A percentile compares a stretch with the other conserved stretches of the same genome.
phyloP scores from a whole-genome alignment of 1,139 yeast species.

The Groenewaldozyma sp. region DNA sequence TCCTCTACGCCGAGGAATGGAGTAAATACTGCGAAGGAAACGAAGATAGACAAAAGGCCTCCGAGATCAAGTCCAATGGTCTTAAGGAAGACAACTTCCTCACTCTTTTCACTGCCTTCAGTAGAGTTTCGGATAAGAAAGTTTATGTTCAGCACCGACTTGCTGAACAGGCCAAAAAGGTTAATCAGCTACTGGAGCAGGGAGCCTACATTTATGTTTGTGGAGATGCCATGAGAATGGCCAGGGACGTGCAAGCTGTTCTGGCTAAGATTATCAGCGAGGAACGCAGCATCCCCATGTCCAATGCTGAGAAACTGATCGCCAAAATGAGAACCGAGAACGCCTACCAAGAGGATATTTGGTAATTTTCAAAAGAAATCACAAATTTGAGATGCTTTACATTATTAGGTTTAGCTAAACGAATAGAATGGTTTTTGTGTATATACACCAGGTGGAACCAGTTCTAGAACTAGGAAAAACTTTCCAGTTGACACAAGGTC shows the following conservation, averaged over 20 bases:
- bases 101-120: slow-evolving; percentile 70
- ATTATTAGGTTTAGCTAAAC: too few relatives aligned
- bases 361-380: too few relatives aligned
- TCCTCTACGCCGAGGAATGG: slow-evolving; percentile 84
- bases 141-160: slow-evolving; percentile 83
- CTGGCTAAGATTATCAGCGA: slow-evolving; percentile 54
- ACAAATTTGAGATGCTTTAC: too few relatives aligned
- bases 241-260: slow-evolving; percentile 83
- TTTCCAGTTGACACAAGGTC: too few relatives aligned
- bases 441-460: too few relatives aligned
- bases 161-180: slow-evolving; percentile 43
- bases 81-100: slow-evolving; percentile 19
- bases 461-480: too few relatives aligned
- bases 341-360: slow-evolving; percentile 94
- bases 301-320: slow-evolving; percentile 66
- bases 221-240: slow-evolving; percentile 96
- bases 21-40: slow-evolving; percentile 35
- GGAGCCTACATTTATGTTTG: slow-evolving; percentile 93
- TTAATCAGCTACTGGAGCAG: slow-evolving; percentile 50
- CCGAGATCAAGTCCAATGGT: slow-evolving; percentile 10
- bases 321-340: slow-evolving; percentile 78
- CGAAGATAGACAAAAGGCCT: slow-evolving; percentile 10
- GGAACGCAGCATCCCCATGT: slow-evolving; percentile 49
- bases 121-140: slow-evolving; percentile 60
- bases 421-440: too few relatives aligned